Evolutionary conservation across 176 grass and related monocot genomes (phyloP).

Genomic region (Lolium multiflorum): DNA sequence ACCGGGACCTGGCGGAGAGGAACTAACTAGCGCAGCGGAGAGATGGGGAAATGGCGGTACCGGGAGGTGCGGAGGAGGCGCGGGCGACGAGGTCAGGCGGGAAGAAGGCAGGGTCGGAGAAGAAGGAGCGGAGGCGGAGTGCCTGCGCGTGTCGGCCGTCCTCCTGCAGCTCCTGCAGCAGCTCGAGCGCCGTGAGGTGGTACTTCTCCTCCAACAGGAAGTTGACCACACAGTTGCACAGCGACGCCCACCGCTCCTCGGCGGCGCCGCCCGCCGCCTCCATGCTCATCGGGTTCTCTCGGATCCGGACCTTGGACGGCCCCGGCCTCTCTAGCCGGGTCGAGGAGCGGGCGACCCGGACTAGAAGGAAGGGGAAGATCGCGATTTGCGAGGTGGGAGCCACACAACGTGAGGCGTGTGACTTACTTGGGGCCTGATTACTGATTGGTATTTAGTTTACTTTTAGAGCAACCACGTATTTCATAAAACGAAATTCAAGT

Average conservation of each 20-base stretch:
- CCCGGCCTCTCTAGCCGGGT: neutral
- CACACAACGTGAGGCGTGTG: neutral
- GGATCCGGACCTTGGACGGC: neutral
- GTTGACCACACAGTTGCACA: slow-evolving; percentile 99
- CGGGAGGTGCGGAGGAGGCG: slow-evolving; percentile 56
- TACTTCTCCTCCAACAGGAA: slow-evolving; percentile 94
- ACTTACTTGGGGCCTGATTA: neutral
- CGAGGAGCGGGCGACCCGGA: slow-evolving; percentile 18
- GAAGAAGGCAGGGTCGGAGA: slow-evolving; percentile 70
- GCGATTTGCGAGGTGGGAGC: neutral
- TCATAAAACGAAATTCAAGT: no score
- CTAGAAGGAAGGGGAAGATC: neutral
- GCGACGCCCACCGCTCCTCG: slow-evolving; percentile 79
- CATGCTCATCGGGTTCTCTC: slow-evolving; percentile 19
- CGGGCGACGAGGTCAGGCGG: slow-evolving; percentile 73
- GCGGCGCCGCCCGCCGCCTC: slow-evolving; percentile 40
- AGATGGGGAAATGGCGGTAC: slow-evolving; percentile 30
- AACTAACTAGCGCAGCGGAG: neutral
- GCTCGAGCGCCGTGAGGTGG: slow-evolving; percentile 91
- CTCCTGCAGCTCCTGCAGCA: slow-evolving; percentile 90
- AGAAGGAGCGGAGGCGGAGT: slow-evolving; percentile 87
- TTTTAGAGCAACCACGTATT: no score
- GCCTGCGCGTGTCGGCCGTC: slow-evolving; percentile 86
- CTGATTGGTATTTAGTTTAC: no score
- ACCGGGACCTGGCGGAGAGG: neutral